A percentile compares a stretch with the other conserved stretches of the same genome.
phyloP scores from a whole-genome alignment of 2,329 filamentous ascomycete genomes.

The Didymella keratinophila region DNA sequence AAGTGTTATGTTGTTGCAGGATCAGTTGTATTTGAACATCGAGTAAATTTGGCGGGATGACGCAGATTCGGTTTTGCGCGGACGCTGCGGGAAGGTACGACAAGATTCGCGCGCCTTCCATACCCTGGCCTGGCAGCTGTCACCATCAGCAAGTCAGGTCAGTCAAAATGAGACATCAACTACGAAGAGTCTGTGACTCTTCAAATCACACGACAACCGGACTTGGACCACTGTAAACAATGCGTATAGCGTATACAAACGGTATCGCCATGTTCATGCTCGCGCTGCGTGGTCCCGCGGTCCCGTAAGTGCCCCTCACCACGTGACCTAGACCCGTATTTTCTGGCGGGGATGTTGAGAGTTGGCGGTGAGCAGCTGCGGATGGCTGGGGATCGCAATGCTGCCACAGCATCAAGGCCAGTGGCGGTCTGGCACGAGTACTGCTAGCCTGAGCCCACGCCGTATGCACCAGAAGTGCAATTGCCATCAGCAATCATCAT shows the following conservation, averaged over 20 bases:
- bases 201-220: background rate
- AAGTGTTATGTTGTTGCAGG: slow-evolving; percentile 16
- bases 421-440: slow-evolving; percentile 30
- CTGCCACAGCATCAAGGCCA: slow-evolving; percentile 25
- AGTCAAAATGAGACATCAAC: background rate
- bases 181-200: no score
- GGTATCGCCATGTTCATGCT: slow-evolving; percentile 9
- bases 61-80: slow-evolving; percentile 29
- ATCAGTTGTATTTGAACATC: slow-evolving; percentile 19
- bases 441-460: slow-evolving; percentile 32
- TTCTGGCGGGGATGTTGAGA: slow-evolving; percentile 29
- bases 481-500: slow-evolving; percentile 9
- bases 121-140: slow-evolving; percentile 24
- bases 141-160: slow-evolving; percentile 8
- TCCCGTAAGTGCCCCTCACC: slow-evolving; percentile 42
- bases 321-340: slow-evolving; percentile 34
- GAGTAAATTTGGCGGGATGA: slow-evolving; percentile 38
- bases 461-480: slow-evolving; percentile 27
- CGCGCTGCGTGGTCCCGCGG: slow-evolving; percentile 16
- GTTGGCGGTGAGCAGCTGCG: slow-evolving; percentile 48
- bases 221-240: background rate
- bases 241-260: slow-evolving; percentile 1
- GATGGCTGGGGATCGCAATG: slow-evolving; percentile 43
- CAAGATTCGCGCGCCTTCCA: slow-evolving; percentile 36
- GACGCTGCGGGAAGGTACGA: slow-evolving; percentile 29